phyloP scores from a whole-genome alignment of 2,329 filamentous ascomycete genomes.

The Alternaria ventricosa region DNA sequence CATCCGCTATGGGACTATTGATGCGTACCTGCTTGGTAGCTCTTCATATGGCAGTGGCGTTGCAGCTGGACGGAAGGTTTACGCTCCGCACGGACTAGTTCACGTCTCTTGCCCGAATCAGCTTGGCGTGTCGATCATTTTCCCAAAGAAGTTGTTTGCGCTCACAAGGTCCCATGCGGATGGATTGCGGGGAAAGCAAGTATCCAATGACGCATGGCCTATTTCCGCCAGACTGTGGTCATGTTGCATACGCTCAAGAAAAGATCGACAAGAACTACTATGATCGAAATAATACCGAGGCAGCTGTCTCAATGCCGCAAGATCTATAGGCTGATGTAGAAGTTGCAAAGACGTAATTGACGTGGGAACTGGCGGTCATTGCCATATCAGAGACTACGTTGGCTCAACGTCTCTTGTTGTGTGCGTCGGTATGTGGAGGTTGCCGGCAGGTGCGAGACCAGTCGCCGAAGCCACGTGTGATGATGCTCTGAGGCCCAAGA shows the following conservation, averaged over 20 bases:
- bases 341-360: slow-evolving; percentile 1
- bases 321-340: neutral
- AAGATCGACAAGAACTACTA: neutral
- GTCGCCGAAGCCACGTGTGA: neutral
- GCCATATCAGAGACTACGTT: neutral
- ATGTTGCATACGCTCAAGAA: neutral
- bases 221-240: neutral
- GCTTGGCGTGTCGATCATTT: neutral
- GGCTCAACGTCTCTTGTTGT: neutral
- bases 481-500: neutral
- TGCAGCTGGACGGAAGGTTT: slow-evolving; percentile 2
- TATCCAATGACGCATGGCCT: slow-evolving; percentile 1
- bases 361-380: neutral
- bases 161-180: neutral
- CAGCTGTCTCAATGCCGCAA: neutral
- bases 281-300: neutral
- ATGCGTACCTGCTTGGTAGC: neutral
- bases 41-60: neutral
- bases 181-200: neutral
- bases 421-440: neutral
- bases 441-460: neutral
- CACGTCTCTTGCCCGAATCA: slow-evolving; percentile 2
- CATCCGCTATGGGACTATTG: neutral
- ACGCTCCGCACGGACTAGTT: neutral
- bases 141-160: neutral